Percentiles rank a stretch among this genome's conserved stretches.
phyloP scores from a whole-genome alignment of 108 stramenopile genomes.

The Nitzschia sp. region DNA sequence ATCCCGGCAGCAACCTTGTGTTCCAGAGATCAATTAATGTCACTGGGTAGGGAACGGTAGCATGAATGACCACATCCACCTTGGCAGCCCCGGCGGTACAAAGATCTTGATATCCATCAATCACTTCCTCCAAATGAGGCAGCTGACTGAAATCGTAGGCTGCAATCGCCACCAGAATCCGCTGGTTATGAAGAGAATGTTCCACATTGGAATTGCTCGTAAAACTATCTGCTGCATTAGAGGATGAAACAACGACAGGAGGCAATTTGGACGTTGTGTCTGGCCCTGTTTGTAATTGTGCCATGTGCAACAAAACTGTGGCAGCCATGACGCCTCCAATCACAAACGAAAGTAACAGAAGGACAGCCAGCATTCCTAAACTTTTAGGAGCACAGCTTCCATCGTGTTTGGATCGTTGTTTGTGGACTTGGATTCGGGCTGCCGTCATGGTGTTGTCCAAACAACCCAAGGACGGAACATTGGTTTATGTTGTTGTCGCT shows the following conservation, averaged over 20 bases:
- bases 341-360: conserved; percentile 29
- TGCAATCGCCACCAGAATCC: conserved; percentile 69
- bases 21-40: conserved; percentile 77
- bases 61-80: conserved; percentile 73
- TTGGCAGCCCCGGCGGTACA: conserved; percentile 68
- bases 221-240: neutral
- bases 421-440: too few relatives aligned
- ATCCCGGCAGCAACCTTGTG: conserved; percentile 55
- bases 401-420: neutral
- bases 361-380: conserved; percentile 4
- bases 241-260: neutral
- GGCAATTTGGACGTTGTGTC: neutral
- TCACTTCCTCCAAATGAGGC: conserved; percentile 79
- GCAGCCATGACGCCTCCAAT: conserved; percentile 43
- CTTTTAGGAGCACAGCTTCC: neutral
- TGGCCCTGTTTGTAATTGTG: neutral
- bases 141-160: conserved; percentile 83
- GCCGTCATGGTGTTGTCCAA: too few relatives aligned
- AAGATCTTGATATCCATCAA: conserved; percentile 75
- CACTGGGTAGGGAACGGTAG: conserved; percentile 67
- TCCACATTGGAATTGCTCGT: neutral
- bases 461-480: too few relatives aligned
- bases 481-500: too few relatives aligned
- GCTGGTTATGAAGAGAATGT: neutral
- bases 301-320: conserved; percentile 32